These are phyloP conservation scores for Starmerella apis DNA, from an alignment of 805 yeast species.

Conservation along the genomic window DNA sequence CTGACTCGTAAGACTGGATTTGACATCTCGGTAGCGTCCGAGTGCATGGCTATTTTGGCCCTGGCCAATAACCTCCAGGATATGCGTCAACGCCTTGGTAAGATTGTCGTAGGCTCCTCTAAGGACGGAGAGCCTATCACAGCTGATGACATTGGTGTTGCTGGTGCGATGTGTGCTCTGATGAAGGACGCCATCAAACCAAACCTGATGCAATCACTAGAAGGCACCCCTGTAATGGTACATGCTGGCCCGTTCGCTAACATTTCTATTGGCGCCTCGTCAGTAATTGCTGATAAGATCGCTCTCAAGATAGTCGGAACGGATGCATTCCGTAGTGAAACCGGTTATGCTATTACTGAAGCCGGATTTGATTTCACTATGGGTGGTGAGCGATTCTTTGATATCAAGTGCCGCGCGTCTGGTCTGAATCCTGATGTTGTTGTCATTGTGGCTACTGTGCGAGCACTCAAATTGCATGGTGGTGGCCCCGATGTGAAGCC, in stretches of 20 bases:
- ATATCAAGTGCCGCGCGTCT: slow-evolving; percentile 91
- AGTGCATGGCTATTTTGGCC: slow-evolving; percentile 92
- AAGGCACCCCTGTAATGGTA: slow-evolving; percentile 96
- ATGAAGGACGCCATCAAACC: slow-evolving; percentile 95
- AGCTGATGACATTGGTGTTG: slow-evolving; percentile 87
- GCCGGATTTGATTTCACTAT: slow-evolving; percentile 98
- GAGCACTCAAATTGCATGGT: slow-evolving; percentile 93
- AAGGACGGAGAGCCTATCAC: slow-evolving; percentile 71
- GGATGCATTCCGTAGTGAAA: slow-evolving; percentile 32
- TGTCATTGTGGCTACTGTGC: slow-evolving; percentile 88
- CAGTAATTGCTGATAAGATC: slow-evolving; percentile 85
- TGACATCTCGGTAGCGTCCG: slow-evolving; percentile 94
- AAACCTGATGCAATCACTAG: slow-evolving; percentile 91
- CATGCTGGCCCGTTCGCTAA: slow-evolving; percentile 99
- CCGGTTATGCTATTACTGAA: slow-evolving; percentile 88
- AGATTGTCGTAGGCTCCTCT: slow-evolving; percentile 79
- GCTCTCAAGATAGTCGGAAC: slow-evolving; percentile 83
- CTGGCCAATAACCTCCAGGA: slow-evolving; percentile 66
- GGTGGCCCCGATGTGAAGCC: slow-evolving; percentile 97
- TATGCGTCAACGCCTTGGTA: slow-evolving; percentile 78
- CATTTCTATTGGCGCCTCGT: slow-evolving; percentile 92
- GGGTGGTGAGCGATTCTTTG: slow-evolving; percentile 97
- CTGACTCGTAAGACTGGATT: slow-evolving; percentile 78
- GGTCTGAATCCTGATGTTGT: slow-evolving; percentile 83
- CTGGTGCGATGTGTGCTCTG: slow-evolving; percentile 90